Evolutionary conservation across 2,329 filamentous ascomycete species (phyloP), one percentile per base, ranked within the genome.

Genomic region (Cladophialophora yegresii): DNA sequence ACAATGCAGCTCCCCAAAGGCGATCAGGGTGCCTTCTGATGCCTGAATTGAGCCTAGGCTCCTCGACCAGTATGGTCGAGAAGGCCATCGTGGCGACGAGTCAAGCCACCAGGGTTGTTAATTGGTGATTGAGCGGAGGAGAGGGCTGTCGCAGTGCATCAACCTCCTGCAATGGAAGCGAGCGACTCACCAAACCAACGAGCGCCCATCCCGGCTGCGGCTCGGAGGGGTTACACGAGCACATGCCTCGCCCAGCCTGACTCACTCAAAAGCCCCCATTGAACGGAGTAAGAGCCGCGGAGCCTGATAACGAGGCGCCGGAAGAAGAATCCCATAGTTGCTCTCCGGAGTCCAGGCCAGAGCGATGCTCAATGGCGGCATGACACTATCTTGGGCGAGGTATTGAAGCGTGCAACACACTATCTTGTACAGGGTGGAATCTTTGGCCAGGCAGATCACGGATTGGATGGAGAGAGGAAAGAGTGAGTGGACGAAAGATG

Each of bases 401-500:
- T 45, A 45, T 45, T 45, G 13, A 45, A 45, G n/a, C 40, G 40
- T 45, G 40, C 40, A 45, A n/a, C 40, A 45, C 40, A 45, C 4
- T 16, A 45, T 45, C 13, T 45, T 4, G 13, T 45, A 45, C n/a
- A 45, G 40, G n/a, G n/a, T n/a, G n/a, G n/a, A n/a, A n/a, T n/a
- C n/a, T n/a, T n/a, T 45, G 40, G 12, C 12, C n/a, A n/a, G n/a
- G n/a, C n/a, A n/a, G n/a, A 20, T 12, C 40, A 16, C n/a, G 4
- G n/a, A 3, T 20, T 45, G n/a, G 40, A 45, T 45, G 40, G 40
- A 12, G 40, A 45, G 40, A 45, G 40, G n/a, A 20, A 45, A 45
- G 40, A 45, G 40, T 45, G n/a, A 45, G 40, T 45, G 40, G 40
- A 45, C 40, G 40, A 45, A 45, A n/a, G 40, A 45, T 45, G 40